Evolutionary conservation across 2,329 filamentous ascomycete genomes (phyloP).

Genomic region (Lachnellula hyalina): DNA sequence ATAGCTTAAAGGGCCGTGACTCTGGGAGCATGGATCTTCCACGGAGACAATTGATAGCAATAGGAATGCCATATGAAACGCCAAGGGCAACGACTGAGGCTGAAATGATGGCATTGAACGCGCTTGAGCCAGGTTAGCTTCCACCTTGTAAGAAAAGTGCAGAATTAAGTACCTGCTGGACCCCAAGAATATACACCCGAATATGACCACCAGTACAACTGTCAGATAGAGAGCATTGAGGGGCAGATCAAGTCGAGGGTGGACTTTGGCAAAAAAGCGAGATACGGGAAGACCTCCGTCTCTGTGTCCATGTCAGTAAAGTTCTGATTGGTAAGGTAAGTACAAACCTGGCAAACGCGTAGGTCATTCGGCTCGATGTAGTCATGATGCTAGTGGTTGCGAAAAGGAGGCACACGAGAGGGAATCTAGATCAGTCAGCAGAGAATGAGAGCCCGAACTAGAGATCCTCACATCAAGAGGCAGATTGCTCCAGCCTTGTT

Average conservation of each 20-base stretch:
- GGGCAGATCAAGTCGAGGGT: constrained; percentile 56
- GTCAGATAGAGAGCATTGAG: constrained; percentile 62
- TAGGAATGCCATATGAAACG: constrained; percentile 67
- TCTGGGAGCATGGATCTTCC: constrained; percentile 61
- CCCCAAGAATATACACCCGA: constrained; percentile 64
- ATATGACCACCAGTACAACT: constrained; percentile 54
- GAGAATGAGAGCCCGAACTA: not conserved
- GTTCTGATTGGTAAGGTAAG: not conserved
- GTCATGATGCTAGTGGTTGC: constrained; percentile 61
- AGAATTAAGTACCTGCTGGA: constrained; percentile 39
- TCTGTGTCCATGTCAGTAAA: constrained; percentile 25
- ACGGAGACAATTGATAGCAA: constrained; percentile 62
- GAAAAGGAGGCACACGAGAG: constrained; percentile 58
- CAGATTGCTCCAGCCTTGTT: constrained; percentile 32
- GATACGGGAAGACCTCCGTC: constrained; percentile 63
- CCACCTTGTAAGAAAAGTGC: not conserved
- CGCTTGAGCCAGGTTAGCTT: constrained; percentile 31
- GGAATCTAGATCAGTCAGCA: constrained; percentile 39
- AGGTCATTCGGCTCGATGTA: constrained; percentile 60
- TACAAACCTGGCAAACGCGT: constrained; percentile 48
- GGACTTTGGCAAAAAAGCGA: constrained; percentile 54
- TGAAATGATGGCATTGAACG: constrained; percentile 67
- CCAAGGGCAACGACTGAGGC: constrained; percentile 67
- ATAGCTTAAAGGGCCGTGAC: constrained; percentile 50
- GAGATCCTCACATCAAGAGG: constrained; percentile 19